Percentiles rank a stretch among this genome's conserved stretches.
phyloP scores from a whole-genome alignment of 257 asterid genomes.

The Fraxinus americana region DNA sequence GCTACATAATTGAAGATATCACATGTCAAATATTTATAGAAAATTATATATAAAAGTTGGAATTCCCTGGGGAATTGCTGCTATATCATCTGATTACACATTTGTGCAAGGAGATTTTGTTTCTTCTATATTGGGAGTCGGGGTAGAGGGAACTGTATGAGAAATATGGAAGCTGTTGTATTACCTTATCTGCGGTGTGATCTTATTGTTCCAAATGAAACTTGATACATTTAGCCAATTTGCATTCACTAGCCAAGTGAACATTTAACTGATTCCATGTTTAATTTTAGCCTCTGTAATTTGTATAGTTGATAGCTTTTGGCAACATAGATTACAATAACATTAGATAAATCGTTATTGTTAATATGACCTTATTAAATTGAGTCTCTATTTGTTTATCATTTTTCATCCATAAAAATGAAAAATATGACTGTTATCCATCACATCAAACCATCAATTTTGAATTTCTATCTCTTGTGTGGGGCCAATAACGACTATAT shows the following conservation, averaged over 20 bases:
- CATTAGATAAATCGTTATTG: neutral
- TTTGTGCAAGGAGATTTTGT: neutral
- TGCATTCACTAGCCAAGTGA: neutral
- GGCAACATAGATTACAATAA: slow-evolving; percentile 1
- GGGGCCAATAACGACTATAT: too few relatives aligned
- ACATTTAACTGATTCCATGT: neutral
- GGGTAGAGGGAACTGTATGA: neutral
- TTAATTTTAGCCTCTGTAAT: neutral
- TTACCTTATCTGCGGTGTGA: neutral
- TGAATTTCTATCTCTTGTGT: too few relatives aligned
- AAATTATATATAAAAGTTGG: neutral
- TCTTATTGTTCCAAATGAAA: neutral
- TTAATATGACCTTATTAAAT: neutral
- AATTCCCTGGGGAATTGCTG: neutral
- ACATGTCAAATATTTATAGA: neutral
- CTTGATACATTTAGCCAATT: neutral
- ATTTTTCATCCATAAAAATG: too few relatives aligned
- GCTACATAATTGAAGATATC: neutral
- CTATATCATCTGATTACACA: neutral
- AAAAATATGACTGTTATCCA: too few relatives aligned
- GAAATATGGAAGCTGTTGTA: neutral
- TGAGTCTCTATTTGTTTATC: too few relatives aligned
- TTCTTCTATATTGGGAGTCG: neutral
- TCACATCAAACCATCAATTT: too few relatives aligned
- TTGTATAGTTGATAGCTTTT: slow-evolving; percentile 2